Percentiles rank a stretch among this genome's conserved stretches.
phyloP scores from a whole-genome alignment of 2,329 filamentous ascomycete species.

The Verticillium alfalfae region DNA sequence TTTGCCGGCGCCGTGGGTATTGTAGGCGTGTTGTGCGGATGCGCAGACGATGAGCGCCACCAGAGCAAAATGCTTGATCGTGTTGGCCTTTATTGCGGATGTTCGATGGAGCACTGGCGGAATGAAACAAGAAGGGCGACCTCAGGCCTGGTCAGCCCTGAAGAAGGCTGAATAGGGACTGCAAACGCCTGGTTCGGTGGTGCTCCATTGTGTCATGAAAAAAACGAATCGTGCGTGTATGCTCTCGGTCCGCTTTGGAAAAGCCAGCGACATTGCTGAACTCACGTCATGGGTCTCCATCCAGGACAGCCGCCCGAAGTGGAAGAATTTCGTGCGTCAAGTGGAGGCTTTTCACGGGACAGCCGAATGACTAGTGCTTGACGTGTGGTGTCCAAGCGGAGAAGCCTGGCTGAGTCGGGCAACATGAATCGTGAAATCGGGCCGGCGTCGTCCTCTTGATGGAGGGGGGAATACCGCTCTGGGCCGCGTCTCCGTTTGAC shows the following conservation, averaged over 20 bases:
- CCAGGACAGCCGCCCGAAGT: not conserved
- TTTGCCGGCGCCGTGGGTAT: not conserved
- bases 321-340: not conserved
- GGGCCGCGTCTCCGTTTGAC: not conserved
- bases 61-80: not conserved
- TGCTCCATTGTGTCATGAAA: not conserved
- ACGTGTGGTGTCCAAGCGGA: not conserved
- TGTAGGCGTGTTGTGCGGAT: too few species aligned
- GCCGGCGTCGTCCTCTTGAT: not conserved
- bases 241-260: not conserved
- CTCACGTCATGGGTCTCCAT: not conserved
- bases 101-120: too few species aligned
- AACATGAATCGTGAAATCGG: not conserved
- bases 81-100: not conserved
- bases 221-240: not conserved
- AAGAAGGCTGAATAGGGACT: too few species aligned
- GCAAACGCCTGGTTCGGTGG: too few species aligned
- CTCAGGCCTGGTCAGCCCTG: too few species aligned
- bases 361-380: not conserved
- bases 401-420: not conserved
- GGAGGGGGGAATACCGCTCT: not conserved
- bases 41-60: not conserved
- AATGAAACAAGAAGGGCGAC: too few species aligned
- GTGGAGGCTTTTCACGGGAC: not conserved
- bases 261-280: not conserved